phyloP scores from a whole-genome alignment of 768 basidiomycete genomes.

The Tubosaeta sp. region DNA sequence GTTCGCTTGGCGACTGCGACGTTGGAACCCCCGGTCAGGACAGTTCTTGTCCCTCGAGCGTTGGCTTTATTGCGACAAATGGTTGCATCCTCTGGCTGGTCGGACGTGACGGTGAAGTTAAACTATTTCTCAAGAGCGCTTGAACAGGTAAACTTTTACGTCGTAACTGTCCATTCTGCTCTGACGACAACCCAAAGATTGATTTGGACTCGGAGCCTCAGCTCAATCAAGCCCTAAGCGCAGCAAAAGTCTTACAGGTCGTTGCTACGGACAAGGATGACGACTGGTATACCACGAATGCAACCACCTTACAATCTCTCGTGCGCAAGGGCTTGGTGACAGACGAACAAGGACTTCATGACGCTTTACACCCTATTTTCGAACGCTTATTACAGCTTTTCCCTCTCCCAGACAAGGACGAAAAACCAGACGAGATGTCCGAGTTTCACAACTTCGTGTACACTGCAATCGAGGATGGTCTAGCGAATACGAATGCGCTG shows the following conservation, averaged over 20 bases:
- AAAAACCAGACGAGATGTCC: constrained; percentile 61
- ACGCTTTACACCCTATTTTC: constrained; percentile 77
- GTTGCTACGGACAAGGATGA: constrained; percentile 81
- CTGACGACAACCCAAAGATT: constrained; percentile 40
- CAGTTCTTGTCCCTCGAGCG: constrained; percentile 55
- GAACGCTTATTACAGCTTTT: constrained; percentile 73
- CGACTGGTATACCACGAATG: constrained; percentile 74
- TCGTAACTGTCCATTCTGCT: background rate
- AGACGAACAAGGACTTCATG: constrained; percentile 77
- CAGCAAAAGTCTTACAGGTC: constrained; percentile 86
- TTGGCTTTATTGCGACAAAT: constrained; percentile 69
- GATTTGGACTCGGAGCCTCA: constrained; percentile 66
- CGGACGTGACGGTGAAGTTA: constrained; percentile 86
- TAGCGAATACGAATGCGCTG: constrained; percentile 66
- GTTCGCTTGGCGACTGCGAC: constrained; percentile 81
- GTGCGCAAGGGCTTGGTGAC: constrained; percentile 82
- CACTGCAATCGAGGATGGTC: constrained; percentile 69
- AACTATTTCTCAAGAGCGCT: constrained; percentile 85
- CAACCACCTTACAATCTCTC: constrained; percentile 70
- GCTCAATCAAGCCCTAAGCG: constrained; percentile 67
- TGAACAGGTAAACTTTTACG: constrained; percentile 52
- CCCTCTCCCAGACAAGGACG: constrained; percentile 77
- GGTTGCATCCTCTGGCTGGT: constrained; percentile 81
- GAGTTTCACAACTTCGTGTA: constrained; percentile 79
- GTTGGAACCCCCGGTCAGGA: constrained; percentile 41